These are phyloP conservation scores for Chenopodium berlandieri DNA, from an alignment of 148 eudicot genomes.

Conservation along the genomic window DNA sequence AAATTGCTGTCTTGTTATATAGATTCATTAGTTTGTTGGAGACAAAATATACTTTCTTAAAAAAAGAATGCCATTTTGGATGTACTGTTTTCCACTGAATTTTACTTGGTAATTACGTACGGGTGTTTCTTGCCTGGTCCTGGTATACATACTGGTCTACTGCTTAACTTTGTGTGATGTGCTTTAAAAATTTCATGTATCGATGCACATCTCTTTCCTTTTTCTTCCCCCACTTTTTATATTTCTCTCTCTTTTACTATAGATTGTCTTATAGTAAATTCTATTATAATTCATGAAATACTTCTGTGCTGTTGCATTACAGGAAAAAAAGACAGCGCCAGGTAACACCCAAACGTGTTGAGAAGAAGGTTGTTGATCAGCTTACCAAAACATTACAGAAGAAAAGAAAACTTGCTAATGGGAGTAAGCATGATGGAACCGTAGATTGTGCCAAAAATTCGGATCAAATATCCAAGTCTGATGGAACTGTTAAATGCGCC, in stretches of 20 bases:
- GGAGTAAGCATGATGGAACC: conserved; percentile 22
- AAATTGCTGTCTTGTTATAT: neutral
- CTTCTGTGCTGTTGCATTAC: conserved; percentile 12
- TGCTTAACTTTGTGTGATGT: neutral
- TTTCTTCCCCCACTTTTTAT: neutral
- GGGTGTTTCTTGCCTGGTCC: neutral
- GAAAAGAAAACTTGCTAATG: conserved; percentile 33
- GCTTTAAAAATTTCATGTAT: too few relatives aligned
- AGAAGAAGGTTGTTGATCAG: conserved; percentile 27
- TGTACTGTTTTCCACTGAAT: neutral
- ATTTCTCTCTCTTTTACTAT: neutral
- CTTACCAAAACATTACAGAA: conserved; percentile 24
- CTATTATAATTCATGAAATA: neutral
- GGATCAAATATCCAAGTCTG: conserved; percentile 23
- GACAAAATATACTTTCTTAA: neutral
- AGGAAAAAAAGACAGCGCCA: conserved; percentile 59
- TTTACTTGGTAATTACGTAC: neutral
- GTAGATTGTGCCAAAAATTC: conserved; percentile 22
- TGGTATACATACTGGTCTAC: neutral
- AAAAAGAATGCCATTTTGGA: neutral
- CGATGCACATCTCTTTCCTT: neutral
- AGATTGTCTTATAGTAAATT: neutral
- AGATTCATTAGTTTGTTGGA: neutral
- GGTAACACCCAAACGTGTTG: conserved; percentile 27
- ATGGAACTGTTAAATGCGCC: conserved; percentile 21